Percentiles rank a stretch among this genome's conserved stretches.
These are phyloP conservation scores for Microcyclospora tardicrescens DNA, from an alignment of 2,329 filamentous ascomycete genomes.

Conservation along the genomic window DNA sequence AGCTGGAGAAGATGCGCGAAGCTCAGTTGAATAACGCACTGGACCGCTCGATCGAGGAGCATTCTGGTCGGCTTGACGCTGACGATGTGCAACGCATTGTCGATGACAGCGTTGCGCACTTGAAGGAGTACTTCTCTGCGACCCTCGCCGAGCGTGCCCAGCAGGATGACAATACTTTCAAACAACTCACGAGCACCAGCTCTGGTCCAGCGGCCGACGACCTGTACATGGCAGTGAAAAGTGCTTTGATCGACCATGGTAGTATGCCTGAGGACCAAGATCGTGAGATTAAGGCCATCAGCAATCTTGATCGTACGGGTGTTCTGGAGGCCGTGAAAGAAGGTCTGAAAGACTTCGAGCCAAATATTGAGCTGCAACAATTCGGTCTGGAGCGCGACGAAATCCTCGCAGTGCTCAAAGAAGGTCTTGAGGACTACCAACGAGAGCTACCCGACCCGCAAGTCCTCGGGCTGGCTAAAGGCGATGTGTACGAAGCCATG, in stretches of 20 bases:
- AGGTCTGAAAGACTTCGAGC: constrained; percentile 89
- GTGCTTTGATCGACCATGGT: constrained; percentile 54
- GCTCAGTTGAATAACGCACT: constrained; percentile 15
- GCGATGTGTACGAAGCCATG: constrained; percentile 75
- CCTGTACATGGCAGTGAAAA: constrained; percentile 72
- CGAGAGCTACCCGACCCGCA: constrained; percentile 31
- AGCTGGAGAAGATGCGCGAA: constrained; percentile 57
- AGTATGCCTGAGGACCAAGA: constrained; percentile 25
- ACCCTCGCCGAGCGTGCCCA: constrained; percentile 64
- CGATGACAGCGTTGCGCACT: constrained; percentile 64
- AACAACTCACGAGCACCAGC: constrained; percentile 29
- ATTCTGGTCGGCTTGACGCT: constrained; percentile 34
- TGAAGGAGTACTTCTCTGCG: constrained; percentile 72
- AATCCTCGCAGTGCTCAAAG: constrained; percentile 70
- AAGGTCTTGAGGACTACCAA: constrained; percentile 69
- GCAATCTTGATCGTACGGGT: constrained; percentile 49
- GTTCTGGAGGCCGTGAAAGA: constrained; percentile 78
- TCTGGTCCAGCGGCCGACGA: constrained; percentile 48
- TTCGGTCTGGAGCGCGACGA: constrained; percentile 85
- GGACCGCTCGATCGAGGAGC: constrained; percentile 31
- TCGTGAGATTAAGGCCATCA: constrained; percentile 8
- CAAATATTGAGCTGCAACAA: constrained; percentile 80
- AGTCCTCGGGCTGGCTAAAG: constrained; percentile 51
- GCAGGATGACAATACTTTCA: constrained; percentile 22
- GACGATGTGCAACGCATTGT: constrained; percentile 67